Evolutionary conservation across 2,329 filamentous ascomycete species (phyloP).

Genomic region (Penicillium freii): DNA sequence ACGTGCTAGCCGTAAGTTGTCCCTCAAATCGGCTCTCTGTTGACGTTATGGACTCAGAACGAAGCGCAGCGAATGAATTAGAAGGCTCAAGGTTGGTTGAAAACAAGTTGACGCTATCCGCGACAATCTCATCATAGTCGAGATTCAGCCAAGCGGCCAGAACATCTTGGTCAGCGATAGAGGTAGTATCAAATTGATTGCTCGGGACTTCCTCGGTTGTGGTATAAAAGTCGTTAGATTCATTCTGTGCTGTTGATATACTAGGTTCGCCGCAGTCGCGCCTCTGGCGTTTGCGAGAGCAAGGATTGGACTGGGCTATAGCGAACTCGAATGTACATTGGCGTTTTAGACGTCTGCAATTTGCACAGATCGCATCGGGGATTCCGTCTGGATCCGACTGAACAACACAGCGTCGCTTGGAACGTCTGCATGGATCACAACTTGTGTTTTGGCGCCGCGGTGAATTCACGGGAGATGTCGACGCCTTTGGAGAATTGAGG

Average conservation of each 20-base stretch:
- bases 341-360: slow-evolving; percentile 22
- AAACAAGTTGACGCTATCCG: neutral
- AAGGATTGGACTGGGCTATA: slow-evolving; percentile 2
- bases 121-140: slow-evolving; percentile 3
- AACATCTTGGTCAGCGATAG: slow-evolving; percentile 1
- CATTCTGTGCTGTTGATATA: neutral
- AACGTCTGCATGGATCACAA: slow-evolving; percentile 27
- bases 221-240: neutral
- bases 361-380: slow-evolving; percentile 8
- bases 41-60: neutral
- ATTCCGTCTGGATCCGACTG: neutral
- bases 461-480: neutral
- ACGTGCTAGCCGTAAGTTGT: neutral
- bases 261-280: too few species aligned
- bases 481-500: neutral
- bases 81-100: neutral
- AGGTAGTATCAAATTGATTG: neutral
- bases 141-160: slow-evolving; percentile 14
- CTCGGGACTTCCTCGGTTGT: neutral
- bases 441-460: slow-evolving; percentile 27
- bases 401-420: slow-evolving; percentile 28
- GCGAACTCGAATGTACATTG: slow-evolving; percentile 25
- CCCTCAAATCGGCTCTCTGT: neutral
- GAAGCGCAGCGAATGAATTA: neutral
- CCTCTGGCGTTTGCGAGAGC: slow-evolving; percentile 2